Conservation (phyloP, 2,329 filamentous ascomycete species). For the Elsinoe necatrix region DNA sequence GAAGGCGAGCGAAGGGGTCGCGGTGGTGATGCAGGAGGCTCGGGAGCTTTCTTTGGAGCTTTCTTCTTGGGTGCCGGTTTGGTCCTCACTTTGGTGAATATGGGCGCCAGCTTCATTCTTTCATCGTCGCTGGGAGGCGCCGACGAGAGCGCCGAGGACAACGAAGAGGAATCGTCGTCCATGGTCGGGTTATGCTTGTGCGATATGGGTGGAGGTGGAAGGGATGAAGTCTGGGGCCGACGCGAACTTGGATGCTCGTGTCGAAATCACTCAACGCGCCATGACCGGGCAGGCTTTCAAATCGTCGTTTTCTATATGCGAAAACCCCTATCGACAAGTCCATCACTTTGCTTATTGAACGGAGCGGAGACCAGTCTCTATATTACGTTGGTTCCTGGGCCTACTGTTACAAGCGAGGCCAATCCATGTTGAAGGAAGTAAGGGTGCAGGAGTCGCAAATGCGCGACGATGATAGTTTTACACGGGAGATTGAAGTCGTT, state of each 20-base stretch:
- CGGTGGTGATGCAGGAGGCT: slow-evolving; percentile 28
- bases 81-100: slow-evolving; percentile 26
- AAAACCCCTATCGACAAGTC: not conserved
- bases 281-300: not conserved
- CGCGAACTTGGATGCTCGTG: slow-evolving; percentile 11
- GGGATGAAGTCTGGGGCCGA: slow-evolving; percentile 23
- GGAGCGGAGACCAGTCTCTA: too few species aligned
- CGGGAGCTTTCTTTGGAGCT: slow-evolving; percentile 37
- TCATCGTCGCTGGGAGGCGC: slow-evolving; percentile 54
- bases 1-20: slow-evolving; percentile 67
- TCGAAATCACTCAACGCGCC: slow-evolving; percentile 9
- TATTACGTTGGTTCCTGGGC: too few species aligned
- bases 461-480: too few species aligned
- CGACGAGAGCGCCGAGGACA: slow-evolving; percentile 54
- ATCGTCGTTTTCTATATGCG: not conserved
- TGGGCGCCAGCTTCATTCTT: slow-evolving; percentile 30
- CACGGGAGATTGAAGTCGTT: too few species aligned
- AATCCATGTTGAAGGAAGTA: too few species aligned
- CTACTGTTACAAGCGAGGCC: too few species aligned
- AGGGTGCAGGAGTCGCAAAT: too few species aligned
- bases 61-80: slow-evolving; percentile 27
- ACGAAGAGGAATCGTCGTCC: slow-evolving; percentile 49
- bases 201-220: slow-evolving; percentile 23
- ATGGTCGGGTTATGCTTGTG: slow-evolving; percentile 33
- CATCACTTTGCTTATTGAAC: too few species aligned